Evolutionary conservation across 306 rosid genomes (phyloP), one percentile per base, ranked within the genome.

Genomic region (Fragaria vesca): DNA sequence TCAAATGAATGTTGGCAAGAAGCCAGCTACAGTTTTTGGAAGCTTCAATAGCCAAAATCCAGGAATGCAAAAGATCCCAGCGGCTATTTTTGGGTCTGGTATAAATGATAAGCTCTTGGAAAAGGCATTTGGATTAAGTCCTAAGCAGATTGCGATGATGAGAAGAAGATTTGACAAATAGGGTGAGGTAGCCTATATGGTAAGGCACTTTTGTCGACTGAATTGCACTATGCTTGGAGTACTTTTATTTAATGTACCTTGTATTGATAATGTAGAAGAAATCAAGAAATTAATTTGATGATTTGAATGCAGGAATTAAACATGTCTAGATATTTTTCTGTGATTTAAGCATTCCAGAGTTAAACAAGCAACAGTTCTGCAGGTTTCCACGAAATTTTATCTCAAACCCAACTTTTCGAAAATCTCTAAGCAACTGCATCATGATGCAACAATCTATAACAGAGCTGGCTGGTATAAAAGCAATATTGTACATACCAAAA

Each of bases 1-100:
- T 79, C 84, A 87, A 57, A 95, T 95, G 98, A 95, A 95, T 5
- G 95, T 92, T 36, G 97, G 98, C 43, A 90, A 88, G 72, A 84
- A 81, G 57, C 78, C 77, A 30, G 97, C 90, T 4, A 92, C 90
- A 0, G 54, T 95, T 3, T 95, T 92, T 74, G 98, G 97, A 58
- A 87, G 96, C 75, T 95, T 95, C 80, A 95, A 95, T 10, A 87
- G 98, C 80, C 97, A 95, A 51, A 95, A 91, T 69, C 97, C 98
- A 15, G 98, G 97, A 9, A 48, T 74, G 77, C 89, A 85, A 75
- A 95, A 85, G 80, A 86, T 95, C 72, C 93, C 97, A 0, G 47
- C 92, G 10, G 96, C 96, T 32, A 81, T 95, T 54, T 95, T 95
- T 70, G 98, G 98, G 17, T 91, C 97, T 8, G 94, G 93, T 78